Evolutionary conservation across 1,284 basidiomycete species (phyloP), one percentile per base, ranked within the genome.

Genomic region (Fomitopsis schrenkii): DNA sequence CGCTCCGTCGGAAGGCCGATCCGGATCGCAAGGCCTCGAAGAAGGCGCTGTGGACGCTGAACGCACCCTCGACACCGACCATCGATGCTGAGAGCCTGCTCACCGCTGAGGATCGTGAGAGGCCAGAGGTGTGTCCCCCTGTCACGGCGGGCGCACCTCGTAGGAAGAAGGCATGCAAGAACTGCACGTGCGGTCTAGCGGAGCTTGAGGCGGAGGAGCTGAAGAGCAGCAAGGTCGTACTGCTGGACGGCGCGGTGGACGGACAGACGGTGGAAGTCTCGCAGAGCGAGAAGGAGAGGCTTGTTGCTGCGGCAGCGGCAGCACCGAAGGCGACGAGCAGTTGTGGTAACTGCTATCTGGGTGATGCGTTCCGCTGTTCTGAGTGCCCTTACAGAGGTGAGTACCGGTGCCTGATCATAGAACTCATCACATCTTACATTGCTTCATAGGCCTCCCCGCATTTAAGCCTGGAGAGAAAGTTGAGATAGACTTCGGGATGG

Each of bases 401-500:
- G 90, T 83, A 35, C 54, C 58, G 22, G 10, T 62, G 58, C 38
- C 48, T 19, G 59, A 42, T 55, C 62, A 55, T 38, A 42, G 46
- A 52, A 53, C 33, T 3, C 38, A 14, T 40, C 38, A 41, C 48
- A 35, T 45, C 41, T 44, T 52, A 53, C 14, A 67, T 40, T 58
- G 41, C 30, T 30, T 30, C 55, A n/a, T 50, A 89, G 95, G 97
- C 66, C 83, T 99, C 52, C 97, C 97, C 56, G 94, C 97, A 4
- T 99, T 99, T 80, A 94, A 97, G 77, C 97, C 97, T 0, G 97
- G 97, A 59, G 94, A 98, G 80, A 96, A 97, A 80, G 95, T 98
- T 46, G 90, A 95, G 79, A 91, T 92, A 72, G 85, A 88, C 72
- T 83, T 94, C 64, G 86, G 83, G 59, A 91, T 91, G 85, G 94